Conservation (phyloP, 805 yeast species). For the Saccharomycopsis selenospora region DNA sequence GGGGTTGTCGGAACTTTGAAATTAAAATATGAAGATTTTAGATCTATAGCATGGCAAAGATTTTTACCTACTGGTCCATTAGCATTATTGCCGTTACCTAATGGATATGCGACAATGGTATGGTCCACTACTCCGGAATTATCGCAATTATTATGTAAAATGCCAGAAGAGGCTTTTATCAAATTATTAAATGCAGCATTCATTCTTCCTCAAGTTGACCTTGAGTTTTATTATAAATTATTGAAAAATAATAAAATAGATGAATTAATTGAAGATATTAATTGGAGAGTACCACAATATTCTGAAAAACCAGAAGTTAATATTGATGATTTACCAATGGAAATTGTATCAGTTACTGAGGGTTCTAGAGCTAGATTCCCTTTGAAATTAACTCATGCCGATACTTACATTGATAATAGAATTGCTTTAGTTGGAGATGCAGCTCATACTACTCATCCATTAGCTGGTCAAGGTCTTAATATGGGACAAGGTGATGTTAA, state of each 20-base stretch:
- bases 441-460: slow-evolving; percentile 94
- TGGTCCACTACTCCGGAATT: slow-evolving; percentile 84
- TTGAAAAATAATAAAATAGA: slow-evolving; percentile 31
- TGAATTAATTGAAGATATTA: slow-evolving; percentile 56
- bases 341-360: slow-evolving; percentile 49
- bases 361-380: slow-evolving; percentile 84
- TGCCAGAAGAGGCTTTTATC: slow-evolving; percentile 56
- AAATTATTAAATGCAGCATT: slow-evolving; percentile 79
- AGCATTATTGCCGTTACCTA: slow-evolving; percentile 85
- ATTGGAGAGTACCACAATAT: slow-evolving; percentile 54
- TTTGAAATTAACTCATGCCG: slow-evolving; percentile 81
- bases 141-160: slow-evolving; percentile 52
- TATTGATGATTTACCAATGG: slow-evolving; percentile 54
- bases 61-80: slow-evolving; percentile 88
- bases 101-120: slow-evolving; percentile 80
- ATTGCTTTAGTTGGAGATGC: slow-evolving; percentile 97
- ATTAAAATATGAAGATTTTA: slow-evolving; percentile 62
- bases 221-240: slow-evolving; percentile 56
- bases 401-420: slow-evolving; percentile 74
- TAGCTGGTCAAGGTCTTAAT: slow-evolving; percentile 96
- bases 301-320: slow-evolving; percentile 36
- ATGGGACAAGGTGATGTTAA: slow-evolving; percentile 96
- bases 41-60: slow-evolving; percentile 85
- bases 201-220: slow-evolving; percentile 68
- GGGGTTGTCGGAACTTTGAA: slow-evolving; percentile 91